Base-by-base conservation (phyloP, 1,139 yeast genomes). In the Debaryomyces sp. region DNA sequence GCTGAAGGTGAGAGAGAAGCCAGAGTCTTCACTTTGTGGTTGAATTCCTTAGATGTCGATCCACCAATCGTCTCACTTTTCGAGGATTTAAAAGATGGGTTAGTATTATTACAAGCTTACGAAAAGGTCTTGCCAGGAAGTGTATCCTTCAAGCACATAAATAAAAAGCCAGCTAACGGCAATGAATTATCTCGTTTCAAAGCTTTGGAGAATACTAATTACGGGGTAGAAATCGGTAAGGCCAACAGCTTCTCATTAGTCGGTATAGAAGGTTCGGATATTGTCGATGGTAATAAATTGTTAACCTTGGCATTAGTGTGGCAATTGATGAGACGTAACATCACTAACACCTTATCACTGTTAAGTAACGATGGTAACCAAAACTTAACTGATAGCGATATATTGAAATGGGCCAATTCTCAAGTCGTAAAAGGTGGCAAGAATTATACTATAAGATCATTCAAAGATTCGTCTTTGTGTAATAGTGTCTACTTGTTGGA, bases 1-100 rank as follows among this genome's bases (percentile, higher is more conserved):
- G 99, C 99, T 15, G 99, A 95, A 73, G 99, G 99, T 54, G 99
- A 94, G 73, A 87, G 99, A 73, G 99, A 94, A 74, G 99, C 99
- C 1, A 84, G 99, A 67, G 99, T 94, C 5, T 94, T 94, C 71
- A 95, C 99, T 10, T 77, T 94, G 60, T 94, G 99, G 99, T 82
- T 94, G 64, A 94, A 94, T 70, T 90, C 97, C 1, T 80, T 94
- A 61, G 98, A 95, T 60, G 98, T 94, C 15, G 95, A 92, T 54
- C 98, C 98, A 26, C 89, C 97, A 23, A 92, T 94, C 53, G 91
- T 90, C 43, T 86, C 89, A 22, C 76, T 94, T 60, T 94, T 94
- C 61, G 98, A 94, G 70, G 99, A 94, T 66, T 81, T 94, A 64
- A 92, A 90, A 67, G 98, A 94, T 67, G 99, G 99, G 53, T 82